Percentiles rank a stretch among this genome's conserved stretches.
Evolutionary conservation across 805 yeast genomes (phyloP).

Genomic region (Saturnispora quitensis): DNA sequence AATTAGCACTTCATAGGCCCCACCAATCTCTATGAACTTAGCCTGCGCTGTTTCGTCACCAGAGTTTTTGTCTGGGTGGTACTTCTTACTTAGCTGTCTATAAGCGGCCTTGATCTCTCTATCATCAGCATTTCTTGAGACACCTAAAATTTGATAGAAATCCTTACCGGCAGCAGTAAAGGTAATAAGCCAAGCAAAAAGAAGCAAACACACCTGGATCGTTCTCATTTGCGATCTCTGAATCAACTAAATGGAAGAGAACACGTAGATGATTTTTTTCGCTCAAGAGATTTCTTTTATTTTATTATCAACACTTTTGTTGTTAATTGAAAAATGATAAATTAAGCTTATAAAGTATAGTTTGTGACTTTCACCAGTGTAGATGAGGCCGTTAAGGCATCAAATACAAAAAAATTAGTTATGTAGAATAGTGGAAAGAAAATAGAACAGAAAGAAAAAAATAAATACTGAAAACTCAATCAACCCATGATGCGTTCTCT

Average conservation of each 20-base stretch:
- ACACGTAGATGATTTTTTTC: background rate
- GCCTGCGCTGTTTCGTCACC: slow-evolving; percentile 76
- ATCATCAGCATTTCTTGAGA: slow-evolving; percentile 59
- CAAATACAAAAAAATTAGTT: background rate
- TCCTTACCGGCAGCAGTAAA: slow-evolving; percentile 30
- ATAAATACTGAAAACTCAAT: background rate
- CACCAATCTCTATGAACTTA: slow-evolving; percentile 83
- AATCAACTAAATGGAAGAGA: background rate
- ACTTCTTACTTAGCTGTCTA: slow-evolving; percentile 69
- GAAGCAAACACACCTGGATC: background rate
- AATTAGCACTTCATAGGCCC: slow-evolving; percentile 80
- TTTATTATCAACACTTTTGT: background rate
- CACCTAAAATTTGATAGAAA: slow-evolving; percentile 54
- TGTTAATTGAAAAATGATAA: background rate
- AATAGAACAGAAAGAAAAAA: background rate
- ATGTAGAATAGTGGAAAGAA: background rate
- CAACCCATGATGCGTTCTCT: background rate
- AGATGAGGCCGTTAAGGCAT: background rate
- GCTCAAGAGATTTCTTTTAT: background rate
- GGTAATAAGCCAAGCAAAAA: slow-evolving; percentile 3
- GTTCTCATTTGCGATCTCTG: background rate
- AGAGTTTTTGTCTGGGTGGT: slow-evolving; percentile 92
- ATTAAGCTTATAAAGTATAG: background rate
- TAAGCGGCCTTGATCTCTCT: slow-evolving; percentile 82
- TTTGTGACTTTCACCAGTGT: background rate